phyloP scores from a whole-genome alignment of 768 basidiomycete species.

The Russula lepida region DNA sequence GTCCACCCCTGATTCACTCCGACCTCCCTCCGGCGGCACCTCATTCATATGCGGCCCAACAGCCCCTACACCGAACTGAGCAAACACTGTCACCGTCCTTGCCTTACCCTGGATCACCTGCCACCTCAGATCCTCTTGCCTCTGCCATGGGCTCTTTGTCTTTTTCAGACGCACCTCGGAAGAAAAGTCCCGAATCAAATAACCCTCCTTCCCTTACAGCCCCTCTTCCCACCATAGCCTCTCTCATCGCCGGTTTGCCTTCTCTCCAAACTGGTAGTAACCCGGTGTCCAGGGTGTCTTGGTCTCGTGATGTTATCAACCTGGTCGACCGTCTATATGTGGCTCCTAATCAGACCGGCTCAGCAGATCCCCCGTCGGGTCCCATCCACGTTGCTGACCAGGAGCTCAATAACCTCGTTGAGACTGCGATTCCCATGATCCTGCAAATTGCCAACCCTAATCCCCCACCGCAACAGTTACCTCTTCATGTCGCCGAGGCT shows the following conservation, averaged over 20 bases:
- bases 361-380: slow-evolving; percentile 33
- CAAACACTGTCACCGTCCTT: background rate
- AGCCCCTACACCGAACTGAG: background rate
- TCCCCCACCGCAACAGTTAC: slow-evolving; percentile 30
- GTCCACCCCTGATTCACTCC: slow-evolving; percentile 22
- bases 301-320: slow-evolving; percentile 77
- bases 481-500: slow-evolving; percentile 55
- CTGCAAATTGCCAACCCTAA: slow-evolving; percentile 43
- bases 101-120: background rate
- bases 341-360: slow-evolving; percentile 27
- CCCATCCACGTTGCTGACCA: slow-evolving; percentile 52
- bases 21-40: slow-evolving; percentile 23
- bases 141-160: slow-evolving; percentile 22
- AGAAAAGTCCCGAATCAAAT: slow-evolving; percentile 19
- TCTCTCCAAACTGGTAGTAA: slow-evolving; percentile 47
- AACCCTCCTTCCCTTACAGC: slow-evolving; percentile 49
- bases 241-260: slow-evolving; percentile 44
- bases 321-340: slow-evolving; percentile 52
- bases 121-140: slow-evolving; percentile 9
- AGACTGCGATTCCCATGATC: slow-evolving; percentile 57
- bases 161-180: slow-evolving; percentile 23
- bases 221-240: slow-evolving; percentile 55
- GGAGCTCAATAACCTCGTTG: slow-evolving; percentile 48
- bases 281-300: slow-evolving; percentile 56
- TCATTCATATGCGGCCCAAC: slow-evolving; percentile 19